phyloP scores from a whole-genome alignment of 257 asterid genomes.

The Solanum medicagineum region DNA sequence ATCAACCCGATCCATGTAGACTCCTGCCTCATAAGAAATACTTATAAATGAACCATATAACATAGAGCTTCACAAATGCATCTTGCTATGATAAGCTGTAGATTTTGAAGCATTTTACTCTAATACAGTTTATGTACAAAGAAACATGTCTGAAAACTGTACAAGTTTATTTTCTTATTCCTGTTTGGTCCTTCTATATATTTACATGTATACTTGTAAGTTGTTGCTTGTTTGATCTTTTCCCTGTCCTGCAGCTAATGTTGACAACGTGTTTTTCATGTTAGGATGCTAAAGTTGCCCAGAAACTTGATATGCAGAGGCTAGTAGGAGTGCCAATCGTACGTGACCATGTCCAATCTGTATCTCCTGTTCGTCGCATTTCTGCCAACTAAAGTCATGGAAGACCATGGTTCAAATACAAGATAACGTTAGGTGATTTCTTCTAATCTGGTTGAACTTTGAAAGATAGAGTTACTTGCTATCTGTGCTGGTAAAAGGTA shows the following conservation, averaged over 20 bases:
- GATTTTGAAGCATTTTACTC: neutral
- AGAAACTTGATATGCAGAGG: conserved; percentile 39
- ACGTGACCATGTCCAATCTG: conserved; percentile 61
- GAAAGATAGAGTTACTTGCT: neutral
- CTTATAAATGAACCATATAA: neutral
- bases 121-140: neutral
- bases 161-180: neutral
- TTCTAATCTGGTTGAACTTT: neutral
- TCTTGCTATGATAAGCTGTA: neutral
- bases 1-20: no score
- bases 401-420: neutral
- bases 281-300: conserved; percentile 52
- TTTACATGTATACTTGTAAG: neutral
- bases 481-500: neutral
- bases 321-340: conserved; percentile 81
- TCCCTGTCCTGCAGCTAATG: neutral
- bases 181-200: neutral
- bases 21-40: neutral
- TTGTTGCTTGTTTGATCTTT: neutral
- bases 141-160: neutral
- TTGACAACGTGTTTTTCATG: neutral
- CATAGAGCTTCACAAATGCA: neutral
- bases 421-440: neutral
- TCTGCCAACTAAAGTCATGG: conserved; percentile 58
- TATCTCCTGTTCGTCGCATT: conserved; percentile 35